phyloP scores from a whole-genome alignment of 2,329 filamentous ascomycete genomes.

The Ramichloridium luteum region DNA sequence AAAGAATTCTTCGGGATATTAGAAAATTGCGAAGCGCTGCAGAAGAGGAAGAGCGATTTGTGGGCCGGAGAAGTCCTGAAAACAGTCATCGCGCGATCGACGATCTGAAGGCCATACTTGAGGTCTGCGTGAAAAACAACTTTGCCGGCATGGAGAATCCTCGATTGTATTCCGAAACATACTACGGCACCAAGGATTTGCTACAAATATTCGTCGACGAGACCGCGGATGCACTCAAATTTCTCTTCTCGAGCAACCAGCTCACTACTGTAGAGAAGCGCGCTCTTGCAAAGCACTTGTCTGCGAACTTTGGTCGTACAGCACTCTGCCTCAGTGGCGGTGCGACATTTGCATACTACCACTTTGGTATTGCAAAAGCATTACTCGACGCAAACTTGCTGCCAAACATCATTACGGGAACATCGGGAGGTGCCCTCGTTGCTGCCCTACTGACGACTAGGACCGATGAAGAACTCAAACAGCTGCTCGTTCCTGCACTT shows the following conservation, averaged over 20 bases:
- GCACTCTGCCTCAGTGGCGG: conserved; percentile 88
- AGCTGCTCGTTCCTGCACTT: conserved; percentile 75
- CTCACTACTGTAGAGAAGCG: conserved; percentile 64
- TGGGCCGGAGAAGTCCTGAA: conserved; percentile 22
- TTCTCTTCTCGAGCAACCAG: conserved; percentile 56
- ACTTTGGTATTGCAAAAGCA: conserved; percentile 84
- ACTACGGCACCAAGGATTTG: conserved; percentile 91
- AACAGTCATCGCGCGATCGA: conserved; percentile 46
- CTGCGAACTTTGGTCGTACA: conserved; percentile 83
- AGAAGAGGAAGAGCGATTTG: conserved; percentile 40
- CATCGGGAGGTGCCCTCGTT: conserved; percentile 83
- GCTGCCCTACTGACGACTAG: conserved; percentile 78
- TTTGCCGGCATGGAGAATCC: conserved; percentile 93
- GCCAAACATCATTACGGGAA: conserved; percentile 91
- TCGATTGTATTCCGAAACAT: conserved; percentile 90
- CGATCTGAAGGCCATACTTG: conserved; percentile 64
- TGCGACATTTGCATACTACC: conserved; percentile 91
- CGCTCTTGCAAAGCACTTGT: conserved; percentile 71
- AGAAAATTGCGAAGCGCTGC: conserved; percentile 44
- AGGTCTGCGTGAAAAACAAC: conserved; percentile 94
- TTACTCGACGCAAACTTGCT: conserved; percentile 74
- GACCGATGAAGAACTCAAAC: conserved; percentile 80
- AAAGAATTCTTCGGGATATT: conserved; percentile 65
- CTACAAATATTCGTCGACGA: conserved; percentile 87
- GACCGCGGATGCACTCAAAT: conserved; percentile 54